A percentile compares a stretch with the other conserved stretches of the same genome.
These are phyloP conservation scores for Rosa chinensis DNA, from an alignment of 306 rosid species.

Conservation along the genomic window DNA sequence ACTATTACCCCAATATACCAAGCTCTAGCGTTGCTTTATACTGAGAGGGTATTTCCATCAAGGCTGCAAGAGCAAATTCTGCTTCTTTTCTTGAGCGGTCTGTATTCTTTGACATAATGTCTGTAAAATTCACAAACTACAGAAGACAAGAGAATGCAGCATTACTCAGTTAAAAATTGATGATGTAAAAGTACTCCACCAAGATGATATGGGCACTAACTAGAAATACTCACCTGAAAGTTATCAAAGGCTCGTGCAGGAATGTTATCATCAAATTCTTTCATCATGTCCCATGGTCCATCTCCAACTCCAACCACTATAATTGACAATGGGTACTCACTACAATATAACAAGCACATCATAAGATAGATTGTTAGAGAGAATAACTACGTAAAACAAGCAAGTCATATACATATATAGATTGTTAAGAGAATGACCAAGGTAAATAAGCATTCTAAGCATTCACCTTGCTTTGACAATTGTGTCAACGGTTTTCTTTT, in stretches of 20 bases:
- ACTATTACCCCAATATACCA: constrained; percentile 71
- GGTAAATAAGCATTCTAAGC: constrained; percentile 15
- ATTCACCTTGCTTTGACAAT: constrained; percentile 90
- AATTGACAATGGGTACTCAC: constrained; percentile 81
- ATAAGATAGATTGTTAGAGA: constrained; percentile 7
- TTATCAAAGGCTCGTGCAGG: constrained; percentile 92
- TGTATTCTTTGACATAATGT: constrained; percentile 79
- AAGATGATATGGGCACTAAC: constrained; percentile 16
- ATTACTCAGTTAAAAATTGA: constrained; percentile 9
- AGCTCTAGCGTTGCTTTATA: constrained; percentile 88
- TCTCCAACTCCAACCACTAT: constrained; percentile 95
- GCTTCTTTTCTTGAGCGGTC: constrained; percentile 79
- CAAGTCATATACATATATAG: constrained; percentile 5
- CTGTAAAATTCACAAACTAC: constrained; percentile 93
- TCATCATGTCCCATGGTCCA: constrained; percentile 99
- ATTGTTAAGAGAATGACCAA: background rate
- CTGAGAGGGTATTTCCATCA: constrained; percentile 96
- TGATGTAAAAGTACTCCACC: constrained; percentile 10
- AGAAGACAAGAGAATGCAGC: constrained; percentile 23
- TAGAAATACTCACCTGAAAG: constrained; percentile 66
- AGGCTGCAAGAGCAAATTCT: constrained; percentile 79
- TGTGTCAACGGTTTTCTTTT: constrained; percentile 83
- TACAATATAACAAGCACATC: constrained; percentile 32
- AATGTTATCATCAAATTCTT: constrained; percentile 85
- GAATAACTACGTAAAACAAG: background rate